Base-by-base conservation (phyloP, 139 green algal genomes). In the Chlorella ohadii region DNA sequence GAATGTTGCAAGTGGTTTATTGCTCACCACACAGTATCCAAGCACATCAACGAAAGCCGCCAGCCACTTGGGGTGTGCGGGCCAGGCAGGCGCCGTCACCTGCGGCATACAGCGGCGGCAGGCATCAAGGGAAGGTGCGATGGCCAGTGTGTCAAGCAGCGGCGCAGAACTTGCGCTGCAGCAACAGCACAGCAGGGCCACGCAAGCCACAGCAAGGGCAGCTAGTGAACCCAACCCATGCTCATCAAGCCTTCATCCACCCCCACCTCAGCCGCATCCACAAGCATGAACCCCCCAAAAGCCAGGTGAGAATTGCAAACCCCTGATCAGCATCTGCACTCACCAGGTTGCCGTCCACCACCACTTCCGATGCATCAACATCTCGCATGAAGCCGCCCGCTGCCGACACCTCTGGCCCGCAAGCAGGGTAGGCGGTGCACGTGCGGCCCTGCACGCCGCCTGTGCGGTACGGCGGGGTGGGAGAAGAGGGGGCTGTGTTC, bases 361-460 rank as follows among this genome's bases (percentile, higher is more conserved):
- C 75, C 66, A 84, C 84, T 28, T 68, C 76, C 3, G 38, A 17
- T 4, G 70, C 70, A 13, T 76, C 70, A 23, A 76, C 67, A 44
- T 73, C 34, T 34, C 34, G 64, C 47, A 75, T 72, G 19, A 9
- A 34, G 12, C 75, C 84, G 3, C 84, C 84, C 0, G 44, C 72
- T 7, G 68, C 77, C 25, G 33, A 16, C 27, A 84, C 78, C 84
- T 88, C 84, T 16, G 78, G 70, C 3, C 77, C 84, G 56, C 77
- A 84, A 55, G 84, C 84, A 0, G 66, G 66, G 77, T 88, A 88
- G 31, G 84, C 84, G 1, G 84, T 88, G 57, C 66, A 79, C 25
- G 73, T 70, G 59, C 73, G 73, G 3, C 75, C 83, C 25, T 66
- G 70, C 20, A 81, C 56, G 9, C 67, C 84, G 39, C 57, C 59